Evolutionary conservation across 1,284 basidiomycete species (phyloP), one percentile per base, ranked within the genome.

Genomic region (Melampsora americana): DNA sequence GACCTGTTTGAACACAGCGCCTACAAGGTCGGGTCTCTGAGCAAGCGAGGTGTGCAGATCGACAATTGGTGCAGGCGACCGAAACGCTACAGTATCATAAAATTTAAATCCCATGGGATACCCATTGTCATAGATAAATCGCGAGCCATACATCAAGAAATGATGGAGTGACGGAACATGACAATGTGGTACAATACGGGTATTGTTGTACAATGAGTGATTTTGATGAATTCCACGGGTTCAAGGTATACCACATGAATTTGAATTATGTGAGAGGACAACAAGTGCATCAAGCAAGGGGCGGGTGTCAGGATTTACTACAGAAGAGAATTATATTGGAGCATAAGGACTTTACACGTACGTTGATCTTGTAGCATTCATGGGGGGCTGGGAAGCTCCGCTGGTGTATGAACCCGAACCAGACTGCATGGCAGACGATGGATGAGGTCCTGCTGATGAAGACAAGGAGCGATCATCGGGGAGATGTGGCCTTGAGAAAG

Each of bases 21-120:
- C 69, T 53, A 39, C 69, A 72, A 32, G 69, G 69, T 12, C 69
- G 60, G 35, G 44, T 59, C 26, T 72, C 69, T 32, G 69, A 72
- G 46, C 69, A 72, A 46, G 69, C 69, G n/a, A 72, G 61, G 16
- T 72, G 69, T 23, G 69, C 69, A 48, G 69, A 72, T 44, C 69
- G 69, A 23, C 69, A 72, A 53, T 72, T 72, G 16, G 69, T 72
- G 30, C 69, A 72, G 28, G 69, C 69, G 61, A 72, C 61, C 53
- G 69, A 72, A 11, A 72, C 69, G 28, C 69, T 72, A n/a, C 26
- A 23, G 5, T 39, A 18, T n/a, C 2, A 72, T 32, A 35, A n/a
- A n/a, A n/a, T n/a, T n/a, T n/a, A n/a, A n/a, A n/a, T n/a, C n/a
- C n/a, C n/a, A n/a, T n/a, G n/a, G n/a, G n/a, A n/a, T n/a, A n/a